These are phyloP conservation scores for Aphelidium insulamus DNA, from an alignment of 371 early-diverging fungal genomes.

Conservation along the genomic window DNA sequence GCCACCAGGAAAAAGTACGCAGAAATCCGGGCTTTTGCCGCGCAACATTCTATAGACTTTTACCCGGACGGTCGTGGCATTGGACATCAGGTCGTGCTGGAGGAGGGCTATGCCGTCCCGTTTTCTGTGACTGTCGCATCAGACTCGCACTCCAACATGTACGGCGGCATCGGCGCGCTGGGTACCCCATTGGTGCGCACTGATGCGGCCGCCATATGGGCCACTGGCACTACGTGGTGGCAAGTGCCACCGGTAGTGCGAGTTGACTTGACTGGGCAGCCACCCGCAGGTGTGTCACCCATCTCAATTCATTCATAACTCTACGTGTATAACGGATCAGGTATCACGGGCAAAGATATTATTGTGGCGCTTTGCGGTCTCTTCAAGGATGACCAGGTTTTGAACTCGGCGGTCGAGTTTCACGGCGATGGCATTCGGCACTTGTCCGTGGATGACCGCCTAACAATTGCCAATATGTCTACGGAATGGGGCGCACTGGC, in stretches of 20 bases:
- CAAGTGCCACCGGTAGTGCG: constrained; percentile 82
- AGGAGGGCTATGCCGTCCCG: constrained; percentile 88
- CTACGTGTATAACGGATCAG: too few species aligned
- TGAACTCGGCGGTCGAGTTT: constrained; percentile 86
- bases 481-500: constrained; percentile 97
- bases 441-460: constrained; percentile 62
- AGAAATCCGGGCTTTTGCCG: constrained; percentile 59
- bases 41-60: constrained; percentile 58
- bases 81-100: constrained; percentile 88
- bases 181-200: constrained; percentile 92
- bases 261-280: constrained; percentile 45
- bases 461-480: constrained; percentile 92
- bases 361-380: constrained; percentile 73
- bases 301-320: too few species aligned
- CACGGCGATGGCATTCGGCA: constrained; percentile 40
- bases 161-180: constrained; percentile 78
- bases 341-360: constrained; percentile 91
- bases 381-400: constrained; percentile 67
- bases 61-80: constrained; percentile 91
- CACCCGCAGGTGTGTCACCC: constrained; percentile 53
- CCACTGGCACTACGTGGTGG: constrained; percentile 92
- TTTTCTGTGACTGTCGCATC: constrained; percentile 78
- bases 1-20: constrained; percentile 66
- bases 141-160: constrained; percentile 96
- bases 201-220: constrained; percentile 93